Evolutionary conservation across 306 rosid genomes (phyloP), one percentile per base, ranked within the genome.

Genomic region (Trifolium pratense): DNA sequence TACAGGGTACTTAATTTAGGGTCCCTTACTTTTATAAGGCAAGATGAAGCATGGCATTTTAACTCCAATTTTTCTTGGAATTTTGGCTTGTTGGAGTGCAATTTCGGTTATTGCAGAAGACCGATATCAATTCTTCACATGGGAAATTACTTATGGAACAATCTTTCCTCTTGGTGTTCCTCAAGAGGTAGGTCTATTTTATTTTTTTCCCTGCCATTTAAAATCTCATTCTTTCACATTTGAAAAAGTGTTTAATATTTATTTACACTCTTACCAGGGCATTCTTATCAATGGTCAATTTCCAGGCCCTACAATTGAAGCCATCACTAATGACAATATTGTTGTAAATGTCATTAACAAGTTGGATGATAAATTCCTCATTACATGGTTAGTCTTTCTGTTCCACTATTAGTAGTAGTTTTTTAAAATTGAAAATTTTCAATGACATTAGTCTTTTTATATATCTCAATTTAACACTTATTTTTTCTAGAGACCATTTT

Each of bases 231-330:
- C 13, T 66, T 66, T 15, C 55, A 53, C 57, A 46, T 40, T 62
- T 42, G 23, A 20, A 52, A 60, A 67, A 7, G 11, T 12, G 15
- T 43, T 0, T 64, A 3, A 29, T 48, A 68, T 78, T 18, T 14
- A 25, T 13, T 71, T 43, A 15, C 5, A 51, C 0, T 20, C 7
- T 31, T 56, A 25, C 18, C 79, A 93, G 98, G 97, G 83, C 2
- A 93, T 91, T 72, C 96, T 91, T 55, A 90, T 93, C 42, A 93
- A 91, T 61, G 97, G 97, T 9, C 86, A 91, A 74, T 91, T 89
- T 68, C 98, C 98, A 4, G 97, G 97, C n/a, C 98, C 98, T 8
- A 86, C 71, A 9, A 70, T 93, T 45, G 96, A 93, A 0, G 84
- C 87, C 46, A 86, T 86, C 34, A 93, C 98, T 7, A 93, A 93